Base-by-base conservation (phyloP, 106 monocot species). In the Platanthera zijinensis region DNA sequence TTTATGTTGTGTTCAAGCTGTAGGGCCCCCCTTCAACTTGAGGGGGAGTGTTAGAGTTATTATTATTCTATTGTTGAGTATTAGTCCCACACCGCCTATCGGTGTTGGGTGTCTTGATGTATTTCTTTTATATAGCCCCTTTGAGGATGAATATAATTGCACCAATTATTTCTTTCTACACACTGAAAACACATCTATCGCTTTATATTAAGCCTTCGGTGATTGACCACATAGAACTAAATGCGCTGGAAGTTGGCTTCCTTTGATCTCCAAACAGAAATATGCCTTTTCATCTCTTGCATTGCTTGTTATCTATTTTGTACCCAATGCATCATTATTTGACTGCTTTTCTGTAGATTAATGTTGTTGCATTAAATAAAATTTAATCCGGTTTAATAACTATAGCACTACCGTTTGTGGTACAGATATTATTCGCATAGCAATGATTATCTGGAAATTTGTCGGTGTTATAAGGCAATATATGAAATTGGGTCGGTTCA, bases 361-460 rank as follows among this genome's bases (percentile, higher is more conserved):
- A n/a, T 18, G 6, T 56, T 64, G 28, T 7, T 64, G 25, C 66
- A 66, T 30, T 66, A 11, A 7, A 32, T 3, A 39, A 5, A 30
- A 10, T 66, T 66, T 66, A 30, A 45, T 48, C 48, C 48, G 48
- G 25, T 70, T 47, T 70, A 47, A 0, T 70, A 8, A 70, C 48
- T 48, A 67, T 11, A 10, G 39, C 3, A 70, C 48, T 70, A 17
- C 15, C 48, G 14, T 52, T 75, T 50, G 30, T 56, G 75, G 45
- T 86, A 69, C 73, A 96, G 97, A 51, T 99, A 99, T 77, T 77
- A 99, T 79, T 86, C 82, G 17, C 89, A 92, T 73, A 87, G 75
- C 78, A 89, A 92, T 82, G 94, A 94, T 79, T 99, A 99, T 78
- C 72, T 99, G 74, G 97, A 99, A 82, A 99, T 99, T 52, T 99